Base-by-base conservation (phyloP, 495 filamentous ascomycete genomes). In the Xylaria bambusicola region DNA sequence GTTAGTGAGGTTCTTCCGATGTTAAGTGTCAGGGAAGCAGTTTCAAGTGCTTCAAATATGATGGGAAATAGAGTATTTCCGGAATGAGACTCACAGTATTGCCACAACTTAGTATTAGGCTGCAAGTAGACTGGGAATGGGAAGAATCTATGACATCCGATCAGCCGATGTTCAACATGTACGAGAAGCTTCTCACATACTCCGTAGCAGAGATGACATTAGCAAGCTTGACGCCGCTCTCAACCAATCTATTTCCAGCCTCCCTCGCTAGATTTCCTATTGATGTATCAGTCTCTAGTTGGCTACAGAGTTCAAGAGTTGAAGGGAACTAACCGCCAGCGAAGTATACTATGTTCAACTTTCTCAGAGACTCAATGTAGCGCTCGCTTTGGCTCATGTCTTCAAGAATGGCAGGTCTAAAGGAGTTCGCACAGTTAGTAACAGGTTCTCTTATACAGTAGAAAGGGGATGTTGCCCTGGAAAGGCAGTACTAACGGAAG, bases 51-150 rank as follows among this genome's bases (percentile, higher is more conserved):
- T n/a, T n/a, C n/a, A n/a, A n/a, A n/a, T n/a, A n/a, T n/a, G n/a
- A n/a, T n/a, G 15, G 18, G 40, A 44, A 15, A 20, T 23, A 6
- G 15, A 46, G 17, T 46, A 46, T 46, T 21, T n/a, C n/a, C 18
- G 21, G 18, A 10, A n/a, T 5, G 31, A 10, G 2, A 38, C 57
- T 60, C 36, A 60, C 57, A 71, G 48, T 74, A 84, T 50, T 74
- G 62, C 83, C 84, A 86, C 26, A 84, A 71, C 27, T 77, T 66
- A 0, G 15, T 61, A 15, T 75, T 63, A 0, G 62, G 42, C 27
- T 78, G 75, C 27, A 72, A 60, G 54, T 75, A 63, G 6, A 71
- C 45, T 3, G 71, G 70, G 55, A 71, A 68, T 6, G 76, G 77
- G 3, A 73, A 56, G 45, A 80, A 83, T 17, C 78, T 78, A 23